Percentiles rank a stretch among this genome's conserved stretches.
phyloP scores from a whole-genome alignment of 345 rosid genomes.

The Syzygium aqueum region DNA sequence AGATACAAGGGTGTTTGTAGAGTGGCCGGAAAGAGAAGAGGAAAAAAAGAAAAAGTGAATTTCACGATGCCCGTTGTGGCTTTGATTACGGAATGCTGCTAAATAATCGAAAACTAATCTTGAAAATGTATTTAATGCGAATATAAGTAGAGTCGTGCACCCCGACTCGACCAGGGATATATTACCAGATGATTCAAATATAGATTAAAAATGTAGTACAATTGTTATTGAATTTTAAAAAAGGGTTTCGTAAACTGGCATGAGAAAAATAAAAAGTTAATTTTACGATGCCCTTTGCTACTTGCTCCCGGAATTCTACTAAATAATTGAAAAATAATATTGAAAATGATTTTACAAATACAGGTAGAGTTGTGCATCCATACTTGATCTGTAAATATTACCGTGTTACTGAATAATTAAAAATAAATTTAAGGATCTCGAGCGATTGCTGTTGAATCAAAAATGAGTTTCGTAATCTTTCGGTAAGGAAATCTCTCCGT shows the following conservation, averaged over 20 bases:
- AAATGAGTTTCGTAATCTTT: neutral
- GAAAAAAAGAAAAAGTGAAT: neutral
- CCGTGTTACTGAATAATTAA: neutral
- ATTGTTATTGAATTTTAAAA: neutral
- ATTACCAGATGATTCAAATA: neutral
- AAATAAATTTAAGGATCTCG: neutral
- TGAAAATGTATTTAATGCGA: neutral
- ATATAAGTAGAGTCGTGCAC: neutral
- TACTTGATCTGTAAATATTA: neutral
- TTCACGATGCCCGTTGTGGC: neutral
- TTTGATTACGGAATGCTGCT: neutral
- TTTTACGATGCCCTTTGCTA: neutral
- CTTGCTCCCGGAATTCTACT: fast-evolving
- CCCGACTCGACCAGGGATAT: neutral
- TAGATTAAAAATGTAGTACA: neutral
- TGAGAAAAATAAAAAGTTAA: neutral
- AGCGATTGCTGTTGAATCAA: neutral
- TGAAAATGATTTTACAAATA: neutral
- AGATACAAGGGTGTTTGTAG: neutral
- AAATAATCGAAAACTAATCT: neutral
- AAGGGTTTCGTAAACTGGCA: neutral
- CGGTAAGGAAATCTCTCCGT: too few species aligned
- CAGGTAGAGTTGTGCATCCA: neutral
- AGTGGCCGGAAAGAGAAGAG: neutral
- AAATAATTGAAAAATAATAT: neutral